Base-by-base conservation (phyloP, 805 yeast species). In the Vanderwaltozyma yarrowii region DNA sequence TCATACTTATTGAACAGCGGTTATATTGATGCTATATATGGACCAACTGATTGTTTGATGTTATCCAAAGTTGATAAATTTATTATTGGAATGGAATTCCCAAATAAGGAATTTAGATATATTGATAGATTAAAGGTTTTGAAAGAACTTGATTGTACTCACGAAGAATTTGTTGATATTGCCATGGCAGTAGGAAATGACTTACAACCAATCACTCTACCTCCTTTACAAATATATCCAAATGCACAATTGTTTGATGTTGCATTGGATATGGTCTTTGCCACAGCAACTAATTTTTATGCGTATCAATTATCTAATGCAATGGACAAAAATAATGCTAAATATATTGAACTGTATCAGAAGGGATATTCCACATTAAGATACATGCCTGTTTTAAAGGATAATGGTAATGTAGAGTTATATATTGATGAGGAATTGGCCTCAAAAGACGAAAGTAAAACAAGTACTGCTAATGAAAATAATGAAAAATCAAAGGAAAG, bases 131-230 rank as follows among this genome's bases (percentile, higher is more conserved):
- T 57, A 11, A 66, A 70, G 40, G 70, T 86, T 2, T 62, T 86
- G 35, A 57, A 66, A 28, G 89, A 81, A 38, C 66, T 87, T 32
- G 65, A 64, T 28, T 60, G 85, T 36, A 62, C 67, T n/a, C 71
- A 74, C 33, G 74, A 76, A 37, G 88, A 80, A 51, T 75, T 89
- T 39, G 62, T 74, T 38, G 96, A 89, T 48, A 71, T 84, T 33
- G 69, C 88, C 29, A 69, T 85, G 56, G 75, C 83, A 51, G 78
- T 80, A 15, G 96, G 96, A 3, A 81, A 85, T 54, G 76, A 73
- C 28, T 64, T 80, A 38, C 94, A 84, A 51, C 84, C 84, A 13
- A 59, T 58, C 24, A 71, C 80, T 1, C 70, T 87, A 47, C 70
- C 76, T 8, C 62, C 70, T 13, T 55, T 68, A 34, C 65, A 64